phyloP scores from a whole-genome alignment of 2,329 filamentous ascomycete genomes.

The Calonectria pseudoturangicola region DNA sequence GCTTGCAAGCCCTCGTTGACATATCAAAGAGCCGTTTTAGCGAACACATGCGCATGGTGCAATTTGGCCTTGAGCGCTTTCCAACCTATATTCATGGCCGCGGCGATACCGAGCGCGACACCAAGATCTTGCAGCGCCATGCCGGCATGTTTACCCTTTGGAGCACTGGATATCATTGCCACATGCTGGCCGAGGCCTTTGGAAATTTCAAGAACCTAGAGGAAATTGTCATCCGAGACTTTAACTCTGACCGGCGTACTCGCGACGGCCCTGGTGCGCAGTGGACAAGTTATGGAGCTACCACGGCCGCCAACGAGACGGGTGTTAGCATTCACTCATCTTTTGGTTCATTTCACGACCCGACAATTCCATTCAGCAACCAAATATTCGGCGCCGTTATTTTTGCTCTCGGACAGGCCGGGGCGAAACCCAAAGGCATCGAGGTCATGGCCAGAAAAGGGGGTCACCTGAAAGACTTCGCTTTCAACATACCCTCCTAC shows the following conservation, averaged over 20 bases:
- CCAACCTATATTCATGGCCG: constrained; percentile 24
- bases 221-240: constrained; percentile 76
- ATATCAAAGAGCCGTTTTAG: constrained; percentile 70
- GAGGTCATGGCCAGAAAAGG: constrained; percentile 67
- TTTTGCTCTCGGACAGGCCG: constrained; percentile 64
- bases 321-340: constrained; percentile 48
- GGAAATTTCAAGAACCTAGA: constrained; percentile 71
- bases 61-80: constrained; percentile 56
- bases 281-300: constrained; percentile 75
- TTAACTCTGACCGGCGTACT: constrained; percentile 67
- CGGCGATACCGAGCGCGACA: constrained; percentile 39
- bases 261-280: constrained; percentile 65
- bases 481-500: constrained; percentile 68
- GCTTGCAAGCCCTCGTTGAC: constrained; percentile 72
- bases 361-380: constrained; percentile 49
- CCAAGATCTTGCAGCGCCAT: constrained; percentile 45
- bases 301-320: constrained; percentile 61
- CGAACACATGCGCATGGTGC: constrained; percentile 61
- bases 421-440: constrained; percentile 62
- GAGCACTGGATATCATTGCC: constrained; percentile 67
- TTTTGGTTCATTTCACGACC: background rate
- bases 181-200: constrained; percentile 75
- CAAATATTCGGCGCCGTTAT: constrained; percentile 64
- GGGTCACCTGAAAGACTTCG: constrained; percentile 60
- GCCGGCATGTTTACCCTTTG: constrained; percentile 57